Evolutionary conservation across 2,329 filamentous ascomycete species (phyloP).

Genomic region (Aspergillus hiratsukae): DNA sequence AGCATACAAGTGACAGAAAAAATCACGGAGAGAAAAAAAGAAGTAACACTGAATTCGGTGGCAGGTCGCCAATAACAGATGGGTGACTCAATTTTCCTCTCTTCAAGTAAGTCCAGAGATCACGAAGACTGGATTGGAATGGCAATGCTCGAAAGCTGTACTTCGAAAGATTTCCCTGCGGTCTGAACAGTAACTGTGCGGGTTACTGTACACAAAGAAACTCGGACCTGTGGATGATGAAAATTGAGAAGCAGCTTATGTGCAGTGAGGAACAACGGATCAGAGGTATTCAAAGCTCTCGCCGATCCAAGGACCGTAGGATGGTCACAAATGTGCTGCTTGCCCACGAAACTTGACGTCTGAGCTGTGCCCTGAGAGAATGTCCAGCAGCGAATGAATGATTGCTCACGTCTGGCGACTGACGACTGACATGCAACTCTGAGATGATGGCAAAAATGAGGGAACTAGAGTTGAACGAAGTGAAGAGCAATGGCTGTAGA

Average conservation of each 20-base stretch:
- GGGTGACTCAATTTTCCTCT: constrained; percentile 16
- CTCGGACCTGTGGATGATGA: constrained; percentile 29
- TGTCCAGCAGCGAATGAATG: background rate
- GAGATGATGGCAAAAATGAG: background rate
- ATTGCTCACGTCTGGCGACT: background rate
- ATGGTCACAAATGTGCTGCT: background rate
- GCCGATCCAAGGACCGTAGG: constrained; percentile 14
- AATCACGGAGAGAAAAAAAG: constrained; percentile 8
- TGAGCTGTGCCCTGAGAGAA: background rate
- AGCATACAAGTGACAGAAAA: constrained; percentile 22
- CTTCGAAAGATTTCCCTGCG: constrained; percentile 24
- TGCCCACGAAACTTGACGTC: background rate
- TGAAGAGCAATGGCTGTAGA: background rate
- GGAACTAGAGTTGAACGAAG: background rate
- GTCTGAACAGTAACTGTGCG: constrained; percentile 22
- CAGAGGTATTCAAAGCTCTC: constrained; percentile 10
- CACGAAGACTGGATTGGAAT: constrained; percentile 22
- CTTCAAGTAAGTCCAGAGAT: constrained; percentile 15
- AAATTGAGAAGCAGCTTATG: constrained; percentile 17
- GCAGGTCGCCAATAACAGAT: constrained; percentile 12
- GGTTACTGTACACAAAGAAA: constrained; percentile 33
- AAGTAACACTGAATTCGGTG: constrained; percentile 12
- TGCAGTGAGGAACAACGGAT: constrained; percentile 12
- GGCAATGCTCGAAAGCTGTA: constrained; percentile 21
- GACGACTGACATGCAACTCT: background rate